Evolutionary conservation across 2,329 filamentous ascomycete species (phyloP).

Genomic region (Fusarium liriodendri): DNA sequence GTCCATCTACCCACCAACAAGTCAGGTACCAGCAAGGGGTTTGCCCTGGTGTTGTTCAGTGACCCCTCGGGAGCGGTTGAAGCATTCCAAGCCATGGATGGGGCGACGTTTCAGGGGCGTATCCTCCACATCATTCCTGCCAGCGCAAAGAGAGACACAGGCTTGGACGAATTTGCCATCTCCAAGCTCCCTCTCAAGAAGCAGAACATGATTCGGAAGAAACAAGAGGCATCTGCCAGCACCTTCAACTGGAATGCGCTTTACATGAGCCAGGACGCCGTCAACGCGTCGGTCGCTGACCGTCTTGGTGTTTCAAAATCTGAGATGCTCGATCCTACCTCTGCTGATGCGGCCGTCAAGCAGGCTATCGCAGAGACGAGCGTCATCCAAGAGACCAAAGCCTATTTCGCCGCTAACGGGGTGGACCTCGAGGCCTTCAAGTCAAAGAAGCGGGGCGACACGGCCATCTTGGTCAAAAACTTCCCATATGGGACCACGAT

Average conservation of each 20-base stretch:
- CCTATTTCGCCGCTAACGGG: conserved; percentile 88
- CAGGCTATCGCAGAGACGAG: conserved; percentile 97
- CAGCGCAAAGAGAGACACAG: conserved; percentile 81
- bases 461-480: conserved; percentile 92
- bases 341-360: conserved; percentile 92
- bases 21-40: conserved; percentile 84
- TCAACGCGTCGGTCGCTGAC: conserved; percentile 88
- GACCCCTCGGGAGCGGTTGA: conserved; percentile 78
- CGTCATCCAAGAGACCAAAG: conserved; percentile 94
- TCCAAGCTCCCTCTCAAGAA: conserved; percentile 95
- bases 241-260: conserved; percentile 99
- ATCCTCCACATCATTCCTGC: conserved; percentile 91
- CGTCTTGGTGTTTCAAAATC: conserved; percentile 91
- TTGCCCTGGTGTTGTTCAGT: conserved; percentile 85
- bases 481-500: conserved; percentile 85
- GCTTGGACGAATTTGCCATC: conserved; percentile 87
- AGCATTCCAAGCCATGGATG: conserved; percentile 84
- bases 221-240: conserved; percentile 79
- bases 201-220: conserved; percentile 89
- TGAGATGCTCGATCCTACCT: conserved; percentile 94
- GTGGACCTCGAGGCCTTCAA: conserved; percentile 95
- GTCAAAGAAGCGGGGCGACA: conserved; percentile 84
- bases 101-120: conserved; percentile 90
- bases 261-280: conserved; percentile 98
- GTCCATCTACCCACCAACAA: conserved; percentile 85